Evolutionary conservation across 805 yeast species (phyloP), one percentile per base, ranked within the genome.

Genomic region (Cyberlindnera mrakii): DNA sequence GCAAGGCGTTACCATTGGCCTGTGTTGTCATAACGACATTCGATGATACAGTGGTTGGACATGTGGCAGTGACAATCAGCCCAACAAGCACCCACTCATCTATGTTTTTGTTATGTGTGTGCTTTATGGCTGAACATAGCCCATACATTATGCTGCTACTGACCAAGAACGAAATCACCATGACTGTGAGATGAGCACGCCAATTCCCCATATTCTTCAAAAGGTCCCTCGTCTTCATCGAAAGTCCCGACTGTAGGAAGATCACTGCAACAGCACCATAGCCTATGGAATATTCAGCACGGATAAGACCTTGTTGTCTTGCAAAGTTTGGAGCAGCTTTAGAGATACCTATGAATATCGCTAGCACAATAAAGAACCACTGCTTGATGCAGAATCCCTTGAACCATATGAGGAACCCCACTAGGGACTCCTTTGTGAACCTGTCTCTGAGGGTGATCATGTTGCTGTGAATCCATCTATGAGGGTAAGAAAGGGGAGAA

Each of bases 41-140:
- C 2, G 96, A 87, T 0, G 90, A 78, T 16, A 89, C 95, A 0
- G 96, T 89, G 8, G 96, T 89, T 25, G 96, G 96, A 60, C 95
- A 85, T 11, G 91, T 76, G 27, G 86, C 85, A 2, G 96, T 85
- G 37, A 87, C 83, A 16, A 89, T 76, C 45, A 89, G 63, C 1
- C 96, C 96, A 13, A 84, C 84, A 18, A 89, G 66, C 52, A 87
- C 74, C 87, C 93, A 87, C 30, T 75, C 71, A 52, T 80, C 82
- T 31, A 88, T 85, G n/a, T 66, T 58, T 1, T 66, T 60, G 55
- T 85, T 72, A 47, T 74, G 47, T 0, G 93, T 77, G 4, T 67
- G 68, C 48, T 73, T 72, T 25, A 87, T 79, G 0, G 85, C 95
- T 43, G 74, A 63, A 34, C 81, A 80, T 40, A 88, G 67, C 1